Evolutionary conservation across 2,329 filamentous ascomycete genomes (phyloP).

Genomic region (Alternaria novae-zelandiae): DNA sequence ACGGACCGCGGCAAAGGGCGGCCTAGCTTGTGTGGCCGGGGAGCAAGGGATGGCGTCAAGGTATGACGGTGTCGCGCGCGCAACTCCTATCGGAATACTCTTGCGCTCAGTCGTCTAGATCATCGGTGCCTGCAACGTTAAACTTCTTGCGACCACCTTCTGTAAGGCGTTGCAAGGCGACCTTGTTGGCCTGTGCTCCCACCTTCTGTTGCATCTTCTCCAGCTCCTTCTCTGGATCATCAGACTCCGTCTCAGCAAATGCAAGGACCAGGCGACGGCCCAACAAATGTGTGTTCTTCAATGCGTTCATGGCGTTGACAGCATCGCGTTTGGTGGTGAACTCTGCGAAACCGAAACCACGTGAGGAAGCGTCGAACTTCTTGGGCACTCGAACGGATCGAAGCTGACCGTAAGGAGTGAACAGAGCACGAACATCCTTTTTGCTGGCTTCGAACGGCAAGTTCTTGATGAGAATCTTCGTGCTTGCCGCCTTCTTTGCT

Average conservation of each 20-base stretch:
- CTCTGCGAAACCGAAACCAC: slow-evolving; percentile 96
- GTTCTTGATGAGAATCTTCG: slow-evolving; percentile 98
- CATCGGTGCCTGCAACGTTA: slow-evolving; percentile 75
- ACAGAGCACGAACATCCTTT: slow-evolving; percentile 85
- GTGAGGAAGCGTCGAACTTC: slow-evolving; percentile 87
- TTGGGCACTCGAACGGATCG: slow-evolving; percentile 92
- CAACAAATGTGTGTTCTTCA: slow-evolving; percentile 91
- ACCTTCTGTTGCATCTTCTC: slow-evolving; percentile 97
- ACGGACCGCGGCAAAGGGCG: slow-evolving; percentile 39
- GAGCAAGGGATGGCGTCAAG: slow-evolving; percentile 44
- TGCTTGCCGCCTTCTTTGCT: slow-evolving; percentile 80
- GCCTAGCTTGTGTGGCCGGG: slow-evolving; percentile 39
- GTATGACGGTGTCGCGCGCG: slow-evolving; percentile 39
- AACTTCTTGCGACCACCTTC: slow-evolving; percentile 86
- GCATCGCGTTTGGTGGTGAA: slow-evolving; percentile 93
- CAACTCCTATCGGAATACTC: slow-evolving; percentile 36
- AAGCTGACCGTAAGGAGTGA: slow-evolving; percentile 89
- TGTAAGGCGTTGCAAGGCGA: slow-evolving; percentile 87
- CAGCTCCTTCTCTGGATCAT: slow-evolving; percentile 95
- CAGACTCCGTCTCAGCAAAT: slow-evolving; percentile 84
- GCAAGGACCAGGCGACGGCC: slow-evolving; percentile 89
- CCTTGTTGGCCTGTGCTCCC: slow-evolving; percentile 86
- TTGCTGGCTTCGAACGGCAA: slow-evolving; percentile 90
- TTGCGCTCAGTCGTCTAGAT: slow-evolving; percentile 53
- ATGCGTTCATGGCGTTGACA: slow-evolving; percentile 84